Conservation (phyloP, 306 rosid genomes). For the Oxytropis ochrocephala region DNA sequence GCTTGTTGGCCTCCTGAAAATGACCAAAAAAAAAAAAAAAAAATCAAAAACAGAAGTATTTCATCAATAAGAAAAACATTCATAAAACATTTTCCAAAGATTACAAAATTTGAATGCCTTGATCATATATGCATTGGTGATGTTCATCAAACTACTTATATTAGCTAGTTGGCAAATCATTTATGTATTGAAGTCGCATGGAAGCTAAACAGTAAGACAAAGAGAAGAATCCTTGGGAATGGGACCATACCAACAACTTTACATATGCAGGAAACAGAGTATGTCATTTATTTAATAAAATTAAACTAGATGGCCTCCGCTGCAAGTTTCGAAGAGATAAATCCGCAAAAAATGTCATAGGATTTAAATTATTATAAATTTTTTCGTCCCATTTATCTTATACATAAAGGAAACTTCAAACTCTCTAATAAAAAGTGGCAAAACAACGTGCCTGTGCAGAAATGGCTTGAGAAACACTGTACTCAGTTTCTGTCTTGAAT, state of each 20-base stretch:
- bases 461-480: slow-evolving; percentile 92
- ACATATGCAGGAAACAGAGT: slow-evolving; percentile 7
- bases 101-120: neutral
- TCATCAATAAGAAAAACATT: slow-evolving; percentile 3
- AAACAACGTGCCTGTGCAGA: slow-evolving; percentile 73
- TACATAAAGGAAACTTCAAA: neutral
- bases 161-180: slow-evolving; percentile 1
- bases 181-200: neutral
- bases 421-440: neutral
- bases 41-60: neutral
- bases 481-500: slow-evolving; percentile 88
- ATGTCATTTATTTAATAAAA: neutral
- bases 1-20: slow-evolving; percentile 93
- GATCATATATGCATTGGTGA: neutral
- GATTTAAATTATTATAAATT: neutral
- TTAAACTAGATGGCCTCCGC: neutral
- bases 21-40: neutral
- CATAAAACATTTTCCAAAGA: neutral
- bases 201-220: slow-evolving; percentile 4
- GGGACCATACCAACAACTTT: slow-evolving; percentile 2
- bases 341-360: neutral
- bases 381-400: neutral
- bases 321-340: slow-evolving; percentile 6
- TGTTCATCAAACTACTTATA: neutral
- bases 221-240: slow-evolving; percentile 5